Base-by-base conservation (phyloP, 257 asterid genomes). In the Vinca minor region DNA sequence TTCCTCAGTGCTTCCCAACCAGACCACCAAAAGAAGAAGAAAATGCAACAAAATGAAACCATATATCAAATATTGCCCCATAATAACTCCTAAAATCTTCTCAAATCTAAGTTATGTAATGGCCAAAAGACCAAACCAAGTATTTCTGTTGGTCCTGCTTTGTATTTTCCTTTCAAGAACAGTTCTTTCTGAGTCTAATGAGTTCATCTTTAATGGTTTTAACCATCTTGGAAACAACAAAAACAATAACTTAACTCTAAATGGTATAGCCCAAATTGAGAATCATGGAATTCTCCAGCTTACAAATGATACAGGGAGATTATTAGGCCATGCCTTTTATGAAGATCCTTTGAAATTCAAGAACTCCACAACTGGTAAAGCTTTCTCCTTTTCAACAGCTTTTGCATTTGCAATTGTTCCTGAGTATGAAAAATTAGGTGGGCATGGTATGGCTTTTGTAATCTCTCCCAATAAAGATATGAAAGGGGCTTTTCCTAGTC, bases 381-480 rank as follows among this genome's bases (percentile, higher is more conserved):
- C 69, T 35, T 52, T 57, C 70, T 81, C 95, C 54, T 88, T 88
- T 65, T 88, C 96, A 3, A 78, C 92, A 11, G 79, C 81, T 75
- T 88, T 88, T 68, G 86, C 80, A n/a, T 84, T 88, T 26, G 83
- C 80, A 50, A 88, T 85, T 18, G 72, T 80, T 29, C 96, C 94
- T 2, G 72, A 84, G 78, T 71, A 66, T 65, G 66, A 62, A 41
- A 77, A 63, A n/a, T 39, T 69, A 39, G 91, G 94, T 7, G 91
- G 96, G 28, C 96, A 85, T 76, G 96, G 96, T 0, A 64, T 88
- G 38, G 89, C 94, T 42, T 83, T 85, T 38, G 69, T 83, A 20
- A 53, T 85, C 3, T 58, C 89, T 11, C 59, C 69, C 48, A 65
- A 78, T 0, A 79, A 65, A 28, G 79, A 74, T 8, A 50, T 88